Base-by-base conservation (phyloP, 2,329 filamentous ascomycete genomes). In the Rugonectria rugulosa region DNA sequence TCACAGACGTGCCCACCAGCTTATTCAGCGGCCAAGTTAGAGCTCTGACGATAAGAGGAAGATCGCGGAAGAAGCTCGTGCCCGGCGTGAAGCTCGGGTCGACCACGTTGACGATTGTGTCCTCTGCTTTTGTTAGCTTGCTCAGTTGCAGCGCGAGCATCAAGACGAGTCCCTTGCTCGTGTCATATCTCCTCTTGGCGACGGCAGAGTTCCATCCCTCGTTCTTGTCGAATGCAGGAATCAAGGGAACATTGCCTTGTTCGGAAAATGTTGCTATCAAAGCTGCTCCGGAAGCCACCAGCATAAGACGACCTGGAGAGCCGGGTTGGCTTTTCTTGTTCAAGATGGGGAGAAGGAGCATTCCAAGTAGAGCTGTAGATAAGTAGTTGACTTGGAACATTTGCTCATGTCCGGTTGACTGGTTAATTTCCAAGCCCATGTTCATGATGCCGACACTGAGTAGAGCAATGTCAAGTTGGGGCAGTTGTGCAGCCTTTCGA, bases 401-500 rank as follows among this genome's bases (percentile, higher is more conserved):
- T 14, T 70, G 64, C 54, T 79, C 75, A 52, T 77, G 73, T 5
- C 76, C 69, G 2, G 70, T 75, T 11, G 54, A 50, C 17, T 66
- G 46, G 20, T 60, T 51, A n/a, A n/a, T n/a, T 14, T 54, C 57
- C 59, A 68, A 70, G 6, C 53, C 27, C 2, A 34, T 26, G 5
- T 59, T 63, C 15, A 29, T 50, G 5, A 77, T 26, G 0, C 73
- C 79, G 3, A 78, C 79, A 56, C 81, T 82, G 5, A 80, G 68
- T 27, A 83, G 70, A 6, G 67, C 73, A 12, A 79, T 73, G 59
- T 82, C 77, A 7, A 82, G 60, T 14, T 73, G 70, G 0, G 64
- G 24, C 2, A 80, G 68, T n/a, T n/a, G n/a, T n/a, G n/a, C n/a
- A n/a, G n/a, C n/a, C 1, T 40, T 68, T 9, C 72, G 60, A 15